Evolutionary conservation across 192 early-diverging fungal genomes (phyloP).

Genomic region (Coemansia sp.): DNA sequence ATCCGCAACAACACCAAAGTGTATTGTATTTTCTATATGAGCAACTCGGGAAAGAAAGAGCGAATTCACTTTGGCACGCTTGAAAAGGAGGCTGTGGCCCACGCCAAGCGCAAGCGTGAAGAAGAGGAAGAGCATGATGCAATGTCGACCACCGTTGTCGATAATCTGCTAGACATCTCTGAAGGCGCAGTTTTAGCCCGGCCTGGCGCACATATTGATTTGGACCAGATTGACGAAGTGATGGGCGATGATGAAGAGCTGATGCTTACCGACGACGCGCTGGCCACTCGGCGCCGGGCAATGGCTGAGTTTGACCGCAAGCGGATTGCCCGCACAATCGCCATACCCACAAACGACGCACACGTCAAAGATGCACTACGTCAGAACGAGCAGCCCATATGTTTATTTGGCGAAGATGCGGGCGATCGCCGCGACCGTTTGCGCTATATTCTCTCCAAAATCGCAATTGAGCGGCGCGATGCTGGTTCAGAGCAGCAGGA

Average conservation of each 20-base stretch:
- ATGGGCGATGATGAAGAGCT: constrained; percentile 16
- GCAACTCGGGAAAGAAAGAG: constrained; percentile 6
- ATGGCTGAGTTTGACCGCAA: constrained; percentile 75
- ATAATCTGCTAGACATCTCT: constrained; percentile 3
- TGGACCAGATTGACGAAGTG: constrained; percentile 29
- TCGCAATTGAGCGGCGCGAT: constrained; percentile 19
- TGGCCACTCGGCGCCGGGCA: constrained; percentile 35
- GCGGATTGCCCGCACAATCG: constrained; percentile 71
- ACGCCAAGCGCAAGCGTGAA: constrained; percentile 52
- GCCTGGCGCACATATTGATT: constrained; percentile 17
- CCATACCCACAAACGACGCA: constrained; percentile 88
- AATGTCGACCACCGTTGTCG: neutral
- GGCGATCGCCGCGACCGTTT: constrained; percentile 82
- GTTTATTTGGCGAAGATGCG: constrained; percentile 92
- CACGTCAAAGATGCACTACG: constrained; percentile 73
- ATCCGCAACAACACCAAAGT: neutral
- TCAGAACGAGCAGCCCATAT: constrained; percentile 81
- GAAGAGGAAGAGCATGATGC: constrained; percentile 18
- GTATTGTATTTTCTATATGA: constrained; percentile 11
- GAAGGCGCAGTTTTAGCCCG: neutral
- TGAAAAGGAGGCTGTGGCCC: constrained; percentile 35
- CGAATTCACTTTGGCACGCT: constrained; percentile 26
- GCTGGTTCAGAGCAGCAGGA: neutral
- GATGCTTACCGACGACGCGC: constrained; percentile 18
- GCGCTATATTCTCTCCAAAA: constrained; percentile 68